Conservation (phyloP, 2,329 filamentous ascomycete genomes). For the Parastagonospora avenae region DNA sequence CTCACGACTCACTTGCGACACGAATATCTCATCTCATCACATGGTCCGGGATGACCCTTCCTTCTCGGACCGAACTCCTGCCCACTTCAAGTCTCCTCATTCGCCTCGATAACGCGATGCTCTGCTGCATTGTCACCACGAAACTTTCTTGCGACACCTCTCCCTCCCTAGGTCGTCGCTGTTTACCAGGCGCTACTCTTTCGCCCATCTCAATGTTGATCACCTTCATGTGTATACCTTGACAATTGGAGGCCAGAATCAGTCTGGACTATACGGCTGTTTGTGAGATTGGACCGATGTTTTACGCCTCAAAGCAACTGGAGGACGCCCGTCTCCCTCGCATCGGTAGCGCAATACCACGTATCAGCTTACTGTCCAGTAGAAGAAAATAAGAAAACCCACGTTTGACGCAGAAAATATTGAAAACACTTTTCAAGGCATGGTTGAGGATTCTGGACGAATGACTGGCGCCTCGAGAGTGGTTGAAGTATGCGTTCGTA, state of each 20-base stretch:
- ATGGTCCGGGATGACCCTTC: not conserved
- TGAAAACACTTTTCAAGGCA: slow-evolving; percentile 24
- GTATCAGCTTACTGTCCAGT: slow-evolving; percentile 11
- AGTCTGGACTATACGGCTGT: slow-evolving; percentile 26
- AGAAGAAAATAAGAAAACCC: slow-evolving; percentile 28
- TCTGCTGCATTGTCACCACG: slow-evolving; percentile 6
- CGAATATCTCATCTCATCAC: slow-evolving; percentile 2
- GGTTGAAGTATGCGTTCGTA: no score
- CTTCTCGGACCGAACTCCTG: not conserved
- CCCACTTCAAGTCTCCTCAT: not conserved
- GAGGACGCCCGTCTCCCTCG: not conserved
- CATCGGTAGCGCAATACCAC: not conserved
- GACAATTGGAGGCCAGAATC: slow-evolving; percentile 27
- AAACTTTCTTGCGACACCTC: slow-evolving; percentile 21
- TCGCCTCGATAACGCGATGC: slow-evolving; percentile 4
- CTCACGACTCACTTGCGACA: slow-evolving; percentile 8
- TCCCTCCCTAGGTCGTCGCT: slow-evolving; percentile 29
- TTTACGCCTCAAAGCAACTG: not conserved
- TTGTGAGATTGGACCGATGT: not conserved
- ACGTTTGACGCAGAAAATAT: slow-evolving; percentile 13
- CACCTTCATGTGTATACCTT: slow-evolving; percentile 24
- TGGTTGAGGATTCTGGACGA: slow-evolving; percentile 13
- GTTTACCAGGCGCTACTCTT: slow-evolving; percentile 23
- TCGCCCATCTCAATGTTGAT: slow-evolving; percentile 39
- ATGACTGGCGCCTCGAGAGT: slow-evolving; percentile 1